Evolutionary conservation across 345 rosid genomes (phyloP), one percentile per base, ranked within the genome.

Genomic region (Rhodamnia argentea): DNA sequence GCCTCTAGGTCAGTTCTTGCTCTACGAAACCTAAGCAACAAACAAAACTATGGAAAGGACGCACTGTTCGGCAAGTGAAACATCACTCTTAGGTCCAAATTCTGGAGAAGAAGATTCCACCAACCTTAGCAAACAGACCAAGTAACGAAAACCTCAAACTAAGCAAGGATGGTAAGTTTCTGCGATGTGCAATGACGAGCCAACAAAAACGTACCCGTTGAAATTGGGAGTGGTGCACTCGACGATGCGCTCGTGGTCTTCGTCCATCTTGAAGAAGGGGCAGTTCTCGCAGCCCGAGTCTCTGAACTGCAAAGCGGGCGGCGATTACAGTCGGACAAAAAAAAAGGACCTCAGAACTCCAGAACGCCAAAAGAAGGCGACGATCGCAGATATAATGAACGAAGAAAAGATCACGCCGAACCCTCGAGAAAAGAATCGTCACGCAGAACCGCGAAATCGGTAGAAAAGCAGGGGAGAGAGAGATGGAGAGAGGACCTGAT

Each of bases 271-370:
- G 85, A 96, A 94, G 92, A 95, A 94, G 82, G 96, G 88, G 88
- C 95, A 96, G 84, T 96, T 96, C 91, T 96, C 98, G 84, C 99
- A 95, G 53, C 98, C 99, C 50, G 96, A 93, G 82, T 96, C 97
- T 52, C 99, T 89, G 57, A 87, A 87, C 88, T 87, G 84, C 84
- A 32, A 70, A 76, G 14, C 47, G 12, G 24, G 15, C 32, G 24
- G 20, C 29, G 29, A 85, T 5, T n/a, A 52, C 53, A 60, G 54
- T 1, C 8, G n/a, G 37, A 2, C 12, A 37, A 74, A 37, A 37
- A 74, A 37, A 51, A 42, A 42, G 22, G 60, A 62, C 6, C n/a
- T 32, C 26, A 56, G 6, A 42, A n/a, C 18, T 7, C 74, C 22
- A 18, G 53, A 62, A 62, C 47, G 10, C 62, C 83, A 4, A n/a